Evolutionary conservation across 73 alveolate species (phyloP).

Genomic region (Stentor coeruleus): DNA sequence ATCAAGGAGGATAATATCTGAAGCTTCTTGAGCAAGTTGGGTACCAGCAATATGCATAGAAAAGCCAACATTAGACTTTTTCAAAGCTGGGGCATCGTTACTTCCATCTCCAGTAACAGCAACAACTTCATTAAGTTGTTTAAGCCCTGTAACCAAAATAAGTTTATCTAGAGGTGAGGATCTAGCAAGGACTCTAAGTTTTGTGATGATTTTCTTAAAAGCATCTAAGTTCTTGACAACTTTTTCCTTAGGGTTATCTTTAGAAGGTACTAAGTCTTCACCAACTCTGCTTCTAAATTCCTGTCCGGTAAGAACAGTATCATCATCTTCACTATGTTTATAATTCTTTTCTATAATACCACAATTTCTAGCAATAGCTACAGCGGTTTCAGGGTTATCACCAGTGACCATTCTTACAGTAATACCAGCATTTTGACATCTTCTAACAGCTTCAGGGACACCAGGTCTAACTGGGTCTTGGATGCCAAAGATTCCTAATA

Average conservation of each 20-base stretch:
- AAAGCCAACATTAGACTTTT: constrained; percentile 83
- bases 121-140: constrained; percentile 77
- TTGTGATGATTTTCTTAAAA: constrained; percentile 74
- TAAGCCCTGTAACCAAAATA: constrained; percentile 80
- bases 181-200: constrained; percentile 84
- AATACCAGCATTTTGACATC: constrained; percentile 86
- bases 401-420: constrained; percentile 96
- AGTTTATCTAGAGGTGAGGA: constrained; percentile 89
- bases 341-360: constrained; percentile 39
- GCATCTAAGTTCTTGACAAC: constrained; percentile 57
- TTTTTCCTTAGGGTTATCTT: constrained; percentile 37
- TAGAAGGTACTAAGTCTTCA: constrained; percentile 58
- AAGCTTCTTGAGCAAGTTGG: constrained; percentile 79
- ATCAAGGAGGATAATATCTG: constrained; percentile 74
- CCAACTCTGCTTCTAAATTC: constrained; percentile 72
- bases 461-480: constrained; percentile 85
- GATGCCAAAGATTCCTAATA: constrained; percentile 81
- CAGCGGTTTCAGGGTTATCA: constrained; percentile 86
- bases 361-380: constrained; percentile 92
- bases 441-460: constrained; percentile 81
- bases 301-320: constrained; percentile 73
- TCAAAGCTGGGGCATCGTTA: constrained; percentile 97
- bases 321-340: constrained; percentile 44
- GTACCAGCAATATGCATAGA: constrained; percentile 83
- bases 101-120: constrained; percentile 99